Evolutionary conservation across 108 stramenopile genomes (phyloP).

Genomic region (Bacterosira constricta): DNA sequence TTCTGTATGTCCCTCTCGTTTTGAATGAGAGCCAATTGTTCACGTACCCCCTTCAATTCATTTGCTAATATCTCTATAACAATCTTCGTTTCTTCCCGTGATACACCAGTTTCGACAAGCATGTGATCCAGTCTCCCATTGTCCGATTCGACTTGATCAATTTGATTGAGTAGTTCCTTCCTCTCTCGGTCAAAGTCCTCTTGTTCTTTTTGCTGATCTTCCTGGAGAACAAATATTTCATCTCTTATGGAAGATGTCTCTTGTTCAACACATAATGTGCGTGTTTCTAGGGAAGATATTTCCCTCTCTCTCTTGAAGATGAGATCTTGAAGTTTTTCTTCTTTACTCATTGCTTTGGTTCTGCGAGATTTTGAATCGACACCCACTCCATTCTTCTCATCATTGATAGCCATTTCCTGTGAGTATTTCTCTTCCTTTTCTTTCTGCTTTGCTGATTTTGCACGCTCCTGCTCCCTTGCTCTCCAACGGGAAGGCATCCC

Average conservation of each 20-base stretch:
- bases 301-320: background rate
- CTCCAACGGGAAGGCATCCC: constrained; percentile 25
- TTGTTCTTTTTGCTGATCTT: background rate
- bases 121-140: constrained; percentile 6
- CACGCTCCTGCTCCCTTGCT: constrained; percentile 13
- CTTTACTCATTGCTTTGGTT: background rate
- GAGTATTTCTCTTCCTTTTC: background rate
- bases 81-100: constrained; percentile 5
- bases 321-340: constrained; percentile 4
- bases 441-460: background rate
- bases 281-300: constrained; percentile 8
- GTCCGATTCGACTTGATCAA: constrained; percentile 5
- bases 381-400: background rate
- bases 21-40: background rate
- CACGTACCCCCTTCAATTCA: constrained; percentile 8
- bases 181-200: background rate
- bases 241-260: constrained; percentile 4
- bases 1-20: background rate
- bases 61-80: constrained; percentile 7
- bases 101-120: constrained; percentile 2
- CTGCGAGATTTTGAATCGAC: background rate
- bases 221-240: constrained; percentile 11
- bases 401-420: background rate
- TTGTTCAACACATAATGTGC: background rate
- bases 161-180: background rate